Evolutionary conservation across 2,329 filamentous ascomycete genomes (phyloP), one percentile per base, ranked within the genome.

Genomic region (Knufia fluminis): DNA sequence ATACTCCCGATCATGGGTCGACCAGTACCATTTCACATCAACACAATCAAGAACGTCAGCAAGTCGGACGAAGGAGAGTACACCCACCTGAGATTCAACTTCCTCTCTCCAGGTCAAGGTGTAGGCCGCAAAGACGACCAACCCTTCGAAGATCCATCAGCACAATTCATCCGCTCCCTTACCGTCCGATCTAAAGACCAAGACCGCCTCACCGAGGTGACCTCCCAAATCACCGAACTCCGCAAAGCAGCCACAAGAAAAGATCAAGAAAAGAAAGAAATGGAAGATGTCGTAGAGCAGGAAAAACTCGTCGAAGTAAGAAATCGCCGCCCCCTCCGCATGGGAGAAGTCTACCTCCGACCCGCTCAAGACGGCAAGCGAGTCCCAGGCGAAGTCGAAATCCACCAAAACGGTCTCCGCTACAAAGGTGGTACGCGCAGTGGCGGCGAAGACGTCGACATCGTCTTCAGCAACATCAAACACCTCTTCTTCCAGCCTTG

Each of bases 401-500:
- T 98, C 45, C 92, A 98, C 68, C 90, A 97, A 63, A 98, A 98
- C 61, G 92, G 92, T 90, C 85, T 98, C 51, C 86, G 92, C 53
- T 98, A 98, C 67, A 77, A 91, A n/a, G n/a, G n/a, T n/a, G n/a
- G n/a, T 71, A 86, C 87, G 46, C 80, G 86, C 47, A 72, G 94
- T 56, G 82, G 85, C 66, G 82, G 82, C 19, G 84, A 88, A 58
- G 85, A 92, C 60, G 87, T 98, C 43, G 92, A 98, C 61, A 82
- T 98, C 47, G 78, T 98, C 1, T 98, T 98, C 74, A 94, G 87
- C 71, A 98, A 98, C 70, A 87, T 98, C 66, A 94, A 94, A 68
- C 92, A 98, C 65, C 76, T 98, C 2, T 98, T 98, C 75, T 98
- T 98, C 75, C 92, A 98, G 67, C 92, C 94, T 23, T 97, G 89